These are phyloP conservation scores for Cruciata laevipes DNA, from an alignment of 257 asterid species.

Conservation along the genomic window DNA sequence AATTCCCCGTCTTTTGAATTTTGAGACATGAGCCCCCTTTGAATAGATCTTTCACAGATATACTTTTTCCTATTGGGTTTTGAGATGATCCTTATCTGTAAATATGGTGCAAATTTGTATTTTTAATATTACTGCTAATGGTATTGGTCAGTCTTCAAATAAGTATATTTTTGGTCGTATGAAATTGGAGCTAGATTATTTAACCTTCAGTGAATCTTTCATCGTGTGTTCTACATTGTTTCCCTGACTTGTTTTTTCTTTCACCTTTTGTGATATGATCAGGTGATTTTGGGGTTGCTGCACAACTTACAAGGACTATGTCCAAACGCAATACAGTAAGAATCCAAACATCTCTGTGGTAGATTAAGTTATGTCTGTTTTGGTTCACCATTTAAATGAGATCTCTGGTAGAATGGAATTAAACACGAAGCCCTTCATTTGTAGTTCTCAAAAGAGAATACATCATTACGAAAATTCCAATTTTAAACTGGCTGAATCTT, in stretches of 20 bases:
- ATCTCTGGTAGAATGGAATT: background rate
- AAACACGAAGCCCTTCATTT: background rate
- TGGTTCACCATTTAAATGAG: background rate
- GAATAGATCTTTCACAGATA: background rate
- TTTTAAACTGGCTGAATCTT: background rate
- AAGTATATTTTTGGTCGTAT: background rate
- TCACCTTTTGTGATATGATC: slow-evolving; percentile 20
- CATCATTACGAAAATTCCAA: background rate
- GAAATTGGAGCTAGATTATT: background rate
- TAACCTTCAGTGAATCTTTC: background rate
- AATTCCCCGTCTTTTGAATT: background rate
- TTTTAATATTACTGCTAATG: background rate
- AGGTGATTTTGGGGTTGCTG: slow-evolving; percentile 99
- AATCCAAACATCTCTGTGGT: background rate
- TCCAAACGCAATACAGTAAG: slow-evolving; percentile 95
- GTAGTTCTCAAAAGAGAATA: background rate
- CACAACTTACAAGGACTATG: slow-evolving; percentile 97
- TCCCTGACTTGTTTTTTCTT: slow-evolving; percentile 2
- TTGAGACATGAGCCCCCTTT: background rate
- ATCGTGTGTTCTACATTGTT: background rate
- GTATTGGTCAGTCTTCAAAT: background rate
- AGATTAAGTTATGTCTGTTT: background rate
- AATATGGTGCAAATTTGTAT: background rate
- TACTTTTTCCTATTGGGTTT: background rate
- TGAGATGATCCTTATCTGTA: background rate